Evolutionary conservation across 495 filamentous ascomycete genomes (phyloP).

Genomic region (Echria macrotheca): DNA sequence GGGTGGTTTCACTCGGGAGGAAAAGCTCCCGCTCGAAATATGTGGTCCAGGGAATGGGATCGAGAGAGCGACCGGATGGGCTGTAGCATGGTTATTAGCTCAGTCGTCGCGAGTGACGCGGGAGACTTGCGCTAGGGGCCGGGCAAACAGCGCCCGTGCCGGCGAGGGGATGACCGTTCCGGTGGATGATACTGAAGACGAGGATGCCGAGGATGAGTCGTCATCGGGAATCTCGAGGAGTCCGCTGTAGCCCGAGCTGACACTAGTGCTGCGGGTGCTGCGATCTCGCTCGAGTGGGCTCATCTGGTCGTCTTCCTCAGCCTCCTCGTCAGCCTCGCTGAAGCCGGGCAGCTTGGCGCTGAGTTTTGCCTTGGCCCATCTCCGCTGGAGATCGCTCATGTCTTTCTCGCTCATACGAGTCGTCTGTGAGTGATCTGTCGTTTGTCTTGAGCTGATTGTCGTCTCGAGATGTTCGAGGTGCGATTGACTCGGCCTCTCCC

Average conservation of each 20-base stretch:
- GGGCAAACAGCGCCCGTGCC: constrained; percentile 65
- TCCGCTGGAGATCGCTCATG: constrained; percentile 86
- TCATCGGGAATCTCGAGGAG: constrained; percentile 33
- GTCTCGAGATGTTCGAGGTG: too few relatives aligned
- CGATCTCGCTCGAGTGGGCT: constrained; percentile 1
- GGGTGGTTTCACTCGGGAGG: constrained; percentile 34
- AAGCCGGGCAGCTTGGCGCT: constrained; percentile 39
- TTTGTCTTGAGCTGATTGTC: too few relatives aligned
- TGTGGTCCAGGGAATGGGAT: constrained; percentile 73
- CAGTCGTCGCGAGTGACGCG: neutral
- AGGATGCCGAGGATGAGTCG: constrained; percentile 68
- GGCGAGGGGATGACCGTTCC: constrained; percentile 82
- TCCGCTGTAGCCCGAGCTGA: neutral
- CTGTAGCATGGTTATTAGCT: constrained; percentile 2
- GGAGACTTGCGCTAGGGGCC: constrained; percentile 52
- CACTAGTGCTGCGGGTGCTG: neutral
- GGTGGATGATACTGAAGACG: constrained; percentile 77
- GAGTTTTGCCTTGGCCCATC: constrained; percentile 77
- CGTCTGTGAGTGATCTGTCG: too few relatives aligned
- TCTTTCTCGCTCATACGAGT: constrained; percentile 4
- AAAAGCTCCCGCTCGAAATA: constrained; percentile 86
- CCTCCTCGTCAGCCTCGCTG: constrained; percentile 50
- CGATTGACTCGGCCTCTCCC: too few relatives aligned
- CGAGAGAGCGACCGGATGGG: constrained; percentile 36
- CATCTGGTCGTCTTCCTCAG: neutral